Percentiles rank a stretch among this genome's conserved stretches.
phyloP scores from a whole-genome alignment of 257 asterid genomes.

The Solanum chaucha region DNA sequence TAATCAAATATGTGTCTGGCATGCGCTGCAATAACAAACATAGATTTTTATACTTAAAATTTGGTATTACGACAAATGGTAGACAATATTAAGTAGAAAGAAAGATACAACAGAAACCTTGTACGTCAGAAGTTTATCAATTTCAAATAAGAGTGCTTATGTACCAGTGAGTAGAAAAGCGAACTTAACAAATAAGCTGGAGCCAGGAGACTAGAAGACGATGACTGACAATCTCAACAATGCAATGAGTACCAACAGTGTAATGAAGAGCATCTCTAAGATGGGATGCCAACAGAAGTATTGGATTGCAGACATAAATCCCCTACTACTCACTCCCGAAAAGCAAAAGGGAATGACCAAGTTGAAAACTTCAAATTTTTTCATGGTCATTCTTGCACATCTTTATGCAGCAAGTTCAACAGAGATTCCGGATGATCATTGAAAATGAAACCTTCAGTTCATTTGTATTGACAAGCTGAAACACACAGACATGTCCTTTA shows the following conservation, averaged over 20 bases:
- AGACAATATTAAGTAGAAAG: background rate
- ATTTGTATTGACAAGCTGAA: no score
- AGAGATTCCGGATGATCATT: no score
- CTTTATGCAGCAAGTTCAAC: no score
- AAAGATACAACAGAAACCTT: background rate
- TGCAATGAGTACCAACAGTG: background rate
- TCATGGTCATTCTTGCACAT: no score
- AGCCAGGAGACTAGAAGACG: background rate
- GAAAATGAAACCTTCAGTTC: no score
- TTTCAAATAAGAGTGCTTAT: background rate
- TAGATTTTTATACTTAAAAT: background rate
- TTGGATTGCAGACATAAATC: background rate
- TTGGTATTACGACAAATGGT: background rate
- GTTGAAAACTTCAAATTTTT: no score
- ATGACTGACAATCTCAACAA: background rate
- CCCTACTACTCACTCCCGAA: background rate
- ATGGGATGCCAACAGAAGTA: no score
- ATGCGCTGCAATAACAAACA: constrained; percentile 3
- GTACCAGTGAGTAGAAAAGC: no score
- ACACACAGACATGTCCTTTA: no score
- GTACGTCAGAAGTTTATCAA: background rate
- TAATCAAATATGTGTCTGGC: background rate
- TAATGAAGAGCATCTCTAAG: background rate
- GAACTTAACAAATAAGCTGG: background rate
- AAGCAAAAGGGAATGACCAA: no score